Base-by-base conservation (phyloP, 2,329 filamentous ascomycete species). In the Fusarium avenaceum region DNA sequence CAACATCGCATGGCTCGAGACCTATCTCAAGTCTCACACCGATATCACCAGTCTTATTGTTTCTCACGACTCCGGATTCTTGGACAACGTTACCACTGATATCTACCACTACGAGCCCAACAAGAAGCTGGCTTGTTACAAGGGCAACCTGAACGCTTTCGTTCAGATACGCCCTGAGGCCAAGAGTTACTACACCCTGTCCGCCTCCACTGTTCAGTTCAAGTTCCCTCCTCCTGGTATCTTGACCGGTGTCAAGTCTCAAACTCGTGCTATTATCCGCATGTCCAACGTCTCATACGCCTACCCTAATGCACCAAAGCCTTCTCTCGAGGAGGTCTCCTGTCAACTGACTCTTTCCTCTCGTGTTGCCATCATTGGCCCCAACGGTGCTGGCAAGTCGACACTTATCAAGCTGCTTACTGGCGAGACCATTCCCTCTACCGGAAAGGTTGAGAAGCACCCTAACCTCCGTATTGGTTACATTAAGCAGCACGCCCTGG, bases 381-480 rank as follows among this genome's bases (percentile, higher is more conserved):
- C 93, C 76, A 99, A 99, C 78, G 96, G 96, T 87, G 96, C 96
- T 42, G 96, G 96, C 78, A 99, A 99, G 82, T 97, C 95, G 14
- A 99, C 96, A 0, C 89, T 99, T 66, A 97, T 99, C 84, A 99
- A 99, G 85, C 86, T 99, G 63, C 86, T 99, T 60, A 99, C 96
- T 13, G 96, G 95, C 72, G 96, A 98, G 80, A 89, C 90, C 20
- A 90, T 97, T 70, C 96, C 93, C 17, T 91, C 91, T 66, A 81
- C 82, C 20, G 96, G 96, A 67, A 93, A 90, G 78, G 96, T 99
- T 24, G 94, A 98, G 85, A 98, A 98, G 85, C 96, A 99, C 80
- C 96, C 96, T 72, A 99, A 99, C 80, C 83, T 99, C 76, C 94
- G 96, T 86, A 97, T 99, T 75, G 96, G 96, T 55, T 99, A 99